Conservation (phyloP, 495 filamentous ascomycete genomes). For the Sabuloglossum arenarium region DNA sequence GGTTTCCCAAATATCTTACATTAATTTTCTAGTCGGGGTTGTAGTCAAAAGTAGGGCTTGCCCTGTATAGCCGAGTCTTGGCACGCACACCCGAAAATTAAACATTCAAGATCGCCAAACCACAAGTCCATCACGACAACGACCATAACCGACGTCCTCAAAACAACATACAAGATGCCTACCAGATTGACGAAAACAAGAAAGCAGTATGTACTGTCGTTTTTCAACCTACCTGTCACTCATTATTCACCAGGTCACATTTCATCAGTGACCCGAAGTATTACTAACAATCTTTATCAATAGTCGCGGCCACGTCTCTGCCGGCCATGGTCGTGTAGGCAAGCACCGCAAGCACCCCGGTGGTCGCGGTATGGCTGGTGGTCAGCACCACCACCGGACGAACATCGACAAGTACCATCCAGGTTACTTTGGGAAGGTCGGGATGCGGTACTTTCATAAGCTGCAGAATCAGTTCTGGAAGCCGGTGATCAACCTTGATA, state of each 20-base stretch:
- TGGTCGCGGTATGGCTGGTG: constrained; percentile 93
- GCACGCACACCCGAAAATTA: not conserved
- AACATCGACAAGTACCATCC: constrained; percentile 92
- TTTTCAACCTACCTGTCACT: constrained; percentile 2
- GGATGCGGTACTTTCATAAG: constrained; percentile 94
- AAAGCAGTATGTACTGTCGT: constrained; percentile 45
- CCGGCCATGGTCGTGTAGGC: constrained; percentile 79
- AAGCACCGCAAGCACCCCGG: constrained; percentile 88
- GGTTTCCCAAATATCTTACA: not conserved
- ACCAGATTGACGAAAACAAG: constrained; percentile 63
- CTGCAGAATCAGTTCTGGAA: constrained; percentile 81
- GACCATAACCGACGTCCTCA: not conserved
- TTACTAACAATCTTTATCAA: constrained; percentile 7
- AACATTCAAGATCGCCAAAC: not conserved
- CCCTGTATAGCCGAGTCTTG: not conserved
- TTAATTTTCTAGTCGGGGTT: too few species aligned
- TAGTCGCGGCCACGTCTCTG: constrained; percentile 85
- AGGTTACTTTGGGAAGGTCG: constrained; percentile 95
- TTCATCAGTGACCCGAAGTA: not conserved
- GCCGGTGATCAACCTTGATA: constrained; percentile 77
- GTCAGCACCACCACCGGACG: constrained; percentile 86
- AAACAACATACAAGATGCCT: constrained; percentile 42
- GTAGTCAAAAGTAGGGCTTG: not conserved
- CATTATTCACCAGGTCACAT: constrained; percentile 7
- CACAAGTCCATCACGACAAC: not conserved